These are phyloP conservation scores for Boletus pseudopeckii DNA, from an alignment of 768 basidiomycete genomes.

Conservation along the genomic window DNA sequence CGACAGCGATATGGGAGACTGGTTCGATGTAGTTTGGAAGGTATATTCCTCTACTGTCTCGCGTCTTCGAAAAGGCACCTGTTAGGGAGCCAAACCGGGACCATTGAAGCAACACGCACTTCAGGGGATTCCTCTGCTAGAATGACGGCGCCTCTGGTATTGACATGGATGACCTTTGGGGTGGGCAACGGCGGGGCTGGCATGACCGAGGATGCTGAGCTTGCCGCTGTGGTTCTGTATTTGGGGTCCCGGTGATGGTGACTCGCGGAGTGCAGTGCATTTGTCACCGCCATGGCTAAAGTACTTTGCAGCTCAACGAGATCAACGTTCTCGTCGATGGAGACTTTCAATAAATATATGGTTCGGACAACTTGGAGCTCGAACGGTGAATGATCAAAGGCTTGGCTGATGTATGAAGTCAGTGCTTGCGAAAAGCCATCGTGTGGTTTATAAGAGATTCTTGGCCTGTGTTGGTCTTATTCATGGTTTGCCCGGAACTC, in stretches of 20 bases:
- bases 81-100: conserved; percentile 13
- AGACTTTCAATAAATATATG: background rate
- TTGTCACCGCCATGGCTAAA: conserved; percentile 15
- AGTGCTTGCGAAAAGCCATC: conserved; percentile 1
- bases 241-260: conserved; percentile 11
- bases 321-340: too few species aligned
- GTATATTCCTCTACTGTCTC: conserved; percentile 95
- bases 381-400: conserved; percentile 7
- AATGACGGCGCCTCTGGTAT: conserved; percentile 91
- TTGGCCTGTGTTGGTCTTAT: background rate
- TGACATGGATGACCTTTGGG: conserved; percentile 87
- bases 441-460: background rate
- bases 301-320: background rate
- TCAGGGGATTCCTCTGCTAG: conserved; percentile 92
- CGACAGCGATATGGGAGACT: conserved; percentile 95
- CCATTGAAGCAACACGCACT: conserved; percentile 43
- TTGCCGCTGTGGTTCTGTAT: conserved; percentile 11
- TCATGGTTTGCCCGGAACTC: conserved; percentile 1
- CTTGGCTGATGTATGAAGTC: conserved; percentile 4
- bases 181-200: conserved; percentile 67
- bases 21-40: conserved; percentile 97
- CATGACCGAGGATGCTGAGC: conserved; percentile 31
- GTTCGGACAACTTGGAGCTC: background rate
- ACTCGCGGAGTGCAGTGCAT: conserved; percentile 7
- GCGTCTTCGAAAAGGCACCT: conserved; percentile 49